phyloP scores from a whole-genome alignment of 2,329 filamentous ascomycete species.

The Claviceps humidiphila region DNA sequence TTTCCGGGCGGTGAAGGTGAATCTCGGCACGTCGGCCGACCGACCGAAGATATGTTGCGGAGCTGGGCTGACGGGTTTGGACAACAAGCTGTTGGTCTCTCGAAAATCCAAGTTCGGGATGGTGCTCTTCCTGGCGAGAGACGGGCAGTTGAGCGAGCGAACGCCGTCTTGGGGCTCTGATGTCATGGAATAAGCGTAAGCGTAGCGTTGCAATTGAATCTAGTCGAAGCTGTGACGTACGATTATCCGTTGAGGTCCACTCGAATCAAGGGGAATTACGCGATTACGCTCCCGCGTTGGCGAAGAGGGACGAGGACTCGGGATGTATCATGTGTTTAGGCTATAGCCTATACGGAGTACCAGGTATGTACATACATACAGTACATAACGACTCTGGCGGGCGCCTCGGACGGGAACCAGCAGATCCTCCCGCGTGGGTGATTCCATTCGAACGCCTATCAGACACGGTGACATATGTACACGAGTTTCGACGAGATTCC shows the following conservation, averaged over 20 bases:
- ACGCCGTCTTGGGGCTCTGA: slow-evolving; percentile 30
- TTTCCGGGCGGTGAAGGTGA: slow-evolving; percentile 63
- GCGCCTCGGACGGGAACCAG: no score
- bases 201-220: neutral
- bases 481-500: slow-evolving; percentile 1
- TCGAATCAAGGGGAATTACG: no score
- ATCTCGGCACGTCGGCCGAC: slow-evolving; percentile 34
- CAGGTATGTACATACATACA: no score
- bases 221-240: neutral
- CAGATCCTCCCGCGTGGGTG: no score
- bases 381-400: no score
- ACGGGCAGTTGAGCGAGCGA: slow-evolving; percentile 26
- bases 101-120: slow-evolving; percentile 18
- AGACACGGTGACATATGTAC: neutral
- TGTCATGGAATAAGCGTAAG: neutral
- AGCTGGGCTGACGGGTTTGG: slow-evolving; percentile 20
- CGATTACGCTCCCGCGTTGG: no score
- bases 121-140: slow-evolving; percentile 22
- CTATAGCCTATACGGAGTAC: no score
- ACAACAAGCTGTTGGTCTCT: slow-evolving; percentile 31
- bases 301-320: no score
- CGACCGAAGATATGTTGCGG: slow-evolving; percentile 25
- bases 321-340: no score
- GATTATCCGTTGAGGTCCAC: neutral
- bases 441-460: neutral